These are phyloP conservation scores for Moricandia moricandioides DNA, from an alignment of 345 rosid species.

Conservation along the genomic window DNA sequence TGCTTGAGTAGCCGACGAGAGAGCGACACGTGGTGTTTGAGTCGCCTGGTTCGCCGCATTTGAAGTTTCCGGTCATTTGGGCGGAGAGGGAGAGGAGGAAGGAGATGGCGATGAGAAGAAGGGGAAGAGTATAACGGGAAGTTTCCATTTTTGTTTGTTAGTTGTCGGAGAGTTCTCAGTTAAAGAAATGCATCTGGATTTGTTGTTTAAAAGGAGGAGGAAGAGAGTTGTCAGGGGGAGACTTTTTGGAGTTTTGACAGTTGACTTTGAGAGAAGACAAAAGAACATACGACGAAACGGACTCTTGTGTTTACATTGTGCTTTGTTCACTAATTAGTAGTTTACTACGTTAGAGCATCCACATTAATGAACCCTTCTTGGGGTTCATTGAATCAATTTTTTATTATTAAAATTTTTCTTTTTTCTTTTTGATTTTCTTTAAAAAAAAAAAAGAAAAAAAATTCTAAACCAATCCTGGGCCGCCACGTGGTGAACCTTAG, in stretches of 20 bases:
- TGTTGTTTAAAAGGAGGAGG: neutral
- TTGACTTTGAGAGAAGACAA: neutral
- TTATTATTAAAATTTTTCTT: too few relatives aligned
- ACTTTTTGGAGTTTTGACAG: neutral
- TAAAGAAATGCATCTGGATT: neutral
- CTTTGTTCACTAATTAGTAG: neutral
- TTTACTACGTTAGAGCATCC: neutral
- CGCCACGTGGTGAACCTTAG: too few relatives aligned
- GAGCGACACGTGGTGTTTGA: constrained; percentile 36
- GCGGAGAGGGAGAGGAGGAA: constrained; percentile 34
- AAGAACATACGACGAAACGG: neutral
- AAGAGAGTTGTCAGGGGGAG: neutral
- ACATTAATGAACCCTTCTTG: too few relatives aligned
- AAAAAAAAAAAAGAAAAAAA: too few relatives aligned
- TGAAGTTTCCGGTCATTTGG: constrained; percentile 44
- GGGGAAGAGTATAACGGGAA: constrained; percentile 16
- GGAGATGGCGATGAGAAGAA: neutral
- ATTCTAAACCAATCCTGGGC: too few relatives aligned
- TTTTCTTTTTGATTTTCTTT: too few relatives aligned
- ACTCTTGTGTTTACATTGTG: neutral
- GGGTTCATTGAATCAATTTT: too few relatives aligned
- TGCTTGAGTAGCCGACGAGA: constrained; percentile 52
- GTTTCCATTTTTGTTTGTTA: neutral
- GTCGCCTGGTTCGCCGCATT: constrained; percentile 37
- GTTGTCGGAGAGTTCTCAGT: neutral